These are phyloP conservation scores for Talaromyces sp. DNA, from an alignment of 2,329 filamentous ascomycete species.

Conservation along the genomic window DNA sequence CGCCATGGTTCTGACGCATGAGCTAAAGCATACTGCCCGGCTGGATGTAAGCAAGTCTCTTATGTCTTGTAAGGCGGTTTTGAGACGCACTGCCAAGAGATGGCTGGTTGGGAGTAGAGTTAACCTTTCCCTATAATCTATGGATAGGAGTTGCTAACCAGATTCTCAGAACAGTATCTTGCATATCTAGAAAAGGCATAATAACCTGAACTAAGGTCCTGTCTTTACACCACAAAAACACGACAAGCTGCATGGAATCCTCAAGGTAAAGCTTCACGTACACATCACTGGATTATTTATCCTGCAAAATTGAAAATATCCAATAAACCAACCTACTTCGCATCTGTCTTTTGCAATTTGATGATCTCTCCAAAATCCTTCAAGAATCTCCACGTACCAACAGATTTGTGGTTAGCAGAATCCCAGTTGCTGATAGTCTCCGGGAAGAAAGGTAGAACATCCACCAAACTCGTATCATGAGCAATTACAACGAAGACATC, in stretches of 20 bases:
- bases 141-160: neutral
- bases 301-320: too few relatives aligned
- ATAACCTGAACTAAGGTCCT: neutral
- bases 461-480: conserved; percentile 9
- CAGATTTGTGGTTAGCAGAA: neutral
- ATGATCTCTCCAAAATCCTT: neutral
- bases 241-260: too few relatives aligned
- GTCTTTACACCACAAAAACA: too few relatives aligned
- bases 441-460: conserved; percentile 4
- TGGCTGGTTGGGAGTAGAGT: neutral
- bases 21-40: neutral
- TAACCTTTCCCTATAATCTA: neutral
- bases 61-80: neutral
- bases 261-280: too few relatives aligned
- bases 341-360: too few relatives aligned
- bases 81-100: neutral
- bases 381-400: conserved; percentile 3
- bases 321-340: too few relatives aligned
- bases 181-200: neutral
- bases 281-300: too few relatives aligned
- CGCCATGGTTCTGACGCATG: neutral
- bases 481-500: conserved; percentile 11
- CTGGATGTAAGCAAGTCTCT: neutral
- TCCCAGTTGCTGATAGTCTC: conserved; percentile 2
- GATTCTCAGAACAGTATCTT: neutral